phyloP scores from a whole-genome alignment of 805 yeast genomes.

The Hanseniaspora lindneri region DNA sequence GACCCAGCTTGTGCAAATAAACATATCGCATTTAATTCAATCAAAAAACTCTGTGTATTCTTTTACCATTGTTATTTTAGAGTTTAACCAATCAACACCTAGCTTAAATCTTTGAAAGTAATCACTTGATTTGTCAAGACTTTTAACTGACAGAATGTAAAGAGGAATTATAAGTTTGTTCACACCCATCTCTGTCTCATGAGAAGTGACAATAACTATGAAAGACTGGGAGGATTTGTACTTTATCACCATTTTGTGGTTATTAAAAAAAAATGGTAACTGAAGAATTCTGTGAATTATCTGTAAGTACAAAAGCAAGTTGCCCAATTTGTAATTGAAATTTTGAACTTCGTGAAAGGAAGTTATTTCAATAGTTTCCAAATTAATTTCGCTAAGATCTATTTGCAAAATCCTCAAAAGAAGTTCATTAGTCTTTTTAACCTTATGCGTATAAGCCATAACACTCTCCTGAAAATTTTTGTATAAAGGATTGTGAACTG shows the following conservation, averaged over 20 bases:
- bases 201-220: background rate
- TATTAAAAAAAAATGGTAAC: slow-evolving; percentile 8
- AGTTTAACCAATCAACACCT: background rate
- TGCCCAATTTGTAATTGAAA: slow-evolving; percentile 2
- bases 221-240: slow-evolving; percentile 8
- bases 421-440: background rate
- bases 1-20: too few species aligned
- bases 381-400: background rate
- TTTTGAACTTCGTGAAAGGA: background rate
- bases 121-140: background rate
- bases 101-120: background rate
- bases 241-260: slow-evolving; percentile 4
- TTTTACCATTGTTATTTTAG: background rate
- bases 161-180: slow-evolving; percentile 8
- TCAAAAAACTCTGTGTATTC: background rate
- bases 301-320: slow-evolving; percentile 1
- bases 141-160: background rate
- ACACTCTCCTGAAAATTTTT: too few species aligned
- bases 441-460: background rate
- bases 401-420: background rate
- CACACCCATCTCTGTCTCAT: background rate
- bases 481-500: background rate
- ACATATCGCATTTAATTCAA: too few species aligned
- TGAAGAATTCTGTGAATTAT: slow-evolving; percentile 6
- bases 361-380: background rate